phyloP scores from a whole-genome alignment of 805 yeast genomes.

The Kluyveromyces lactis region DNA sequence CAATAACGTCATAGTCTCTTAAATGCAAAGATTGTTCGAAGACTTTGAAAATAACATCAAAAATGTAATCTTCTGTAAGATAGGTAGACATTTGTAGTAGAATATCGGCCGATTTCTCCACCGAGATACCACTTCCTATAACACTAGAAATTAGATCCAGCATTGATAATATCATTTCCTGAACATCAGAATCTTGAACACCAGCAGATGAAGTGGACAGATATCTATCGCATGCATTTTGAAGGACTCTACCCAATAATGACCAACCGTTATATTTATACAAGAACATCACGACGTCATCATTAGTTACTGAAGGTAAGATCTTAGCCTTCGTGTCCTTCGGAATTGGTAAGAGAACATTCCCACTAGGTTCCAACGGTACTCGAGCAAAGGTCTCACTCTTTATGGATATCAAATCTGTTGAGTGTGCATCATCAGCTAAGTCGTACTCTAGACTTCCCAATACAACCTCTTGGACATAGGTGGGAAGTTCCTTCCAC shows the following conservation, averaged over 20 bases:
- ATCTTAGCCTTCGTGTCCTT: conserved; percentile 64
- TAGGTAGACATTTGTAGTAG: conserved; percentile 31
- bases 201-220: conserved; percentile 27
- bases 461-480: conserved; percentile 40
- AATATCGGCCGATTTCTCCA: conserved; percentile 34
- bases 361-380: conserved; percentile 43
- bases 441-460: conserved; percentile 36
- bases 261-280: conserved; percentile 84
- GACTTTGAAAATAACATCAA: conserved; percentile 55
- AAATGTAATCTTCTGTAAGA: conserved; percentile 48
- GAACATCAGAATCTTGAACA: conserved; percentile 28
- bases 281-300: conserved; percentile 50
- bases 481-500: conserved; percentile 50
- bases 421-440: conserved; percentile 27
- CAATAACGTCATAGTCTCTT: conserved; percentile 39
- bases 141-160: conserved; percentile 44
- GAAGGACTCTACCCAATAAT: conserved; percentile 66
- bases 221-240: conserved; percentile 38
- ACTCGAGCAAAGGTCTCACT: conserved; percentile 44
- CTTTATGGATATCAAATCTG: conserved; percentile 45
- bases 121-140: conserved; percentile 31
- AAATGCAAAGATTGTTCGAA: conserved; percentile 59
- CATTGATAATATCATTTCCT: conserved; percentile 38
- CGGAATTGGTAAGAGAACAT: conserved; percentile 38
- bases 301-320: conserved; percentile 38